These are phyloP conservation scores for Lenwebbia sp. DNA, from an alignment of 345 rosid genomes.

Conservation along the genomic window DNA sequence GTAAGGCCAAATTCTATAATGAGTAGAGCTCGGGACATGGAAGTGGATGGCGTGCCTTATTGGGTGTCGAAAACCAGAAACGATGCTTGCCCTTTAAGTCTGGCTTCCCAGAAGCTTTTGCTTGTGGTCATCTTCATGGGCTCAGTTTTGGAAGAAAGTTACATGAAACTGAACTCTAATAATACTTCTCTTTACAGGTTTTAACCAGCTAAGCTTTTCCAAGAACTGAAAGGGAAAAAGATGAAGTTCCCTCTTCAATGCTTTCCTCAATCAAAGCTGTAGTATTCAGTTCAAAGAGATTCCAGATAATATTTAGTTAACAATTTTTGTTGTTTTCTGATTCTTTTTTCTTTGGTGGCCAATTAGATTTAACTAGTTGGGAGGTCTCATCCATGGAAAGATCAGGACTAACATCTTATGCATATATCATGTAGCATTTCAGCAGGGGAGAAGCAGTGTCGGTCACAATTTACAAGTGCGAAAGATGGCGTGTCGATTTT, in stretches of 20 bases:
- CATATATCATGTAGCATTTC: neutral
- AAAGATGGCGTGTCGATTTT: neutral
- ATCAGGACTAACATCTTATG: neutral
- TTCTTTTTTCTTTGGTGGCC: neutral
- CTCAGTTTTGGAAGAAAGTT: neutral
- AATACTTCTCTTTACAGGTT: neutral
- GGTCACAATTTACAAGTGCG: neutral
- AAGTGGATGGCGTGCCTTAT: conserved; percentile 2
- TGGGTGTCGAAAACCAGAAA: neutral
- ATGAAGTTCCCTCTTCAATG: neutral
- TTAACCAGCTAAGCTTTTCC: neutral
- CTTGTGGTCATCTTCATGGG: neutral
- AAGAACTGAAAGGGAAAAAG: neutral
- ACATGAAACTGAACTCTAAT: neutral
- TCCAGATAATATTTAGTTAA: neutral
- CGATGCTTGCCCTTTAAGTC: neutral
- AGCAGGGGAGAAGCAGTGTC: neutral
- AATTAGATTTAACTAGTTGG: neutral
- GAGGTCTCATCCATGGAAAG: neutral
- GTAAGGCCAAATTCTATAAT: neutral
- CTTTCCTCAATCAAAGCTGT: neutral
- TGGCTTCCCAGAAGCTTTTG: neutral
- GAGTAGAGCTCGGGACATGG: neutral
- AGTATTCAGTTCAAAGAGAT: neutral
- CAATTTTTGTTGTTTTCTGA: neutral